Percentiles rank a stretch among this genome's conserved stretches.
These are phyloP conservation scores for Aspergillus aculeatus DNA, from an alignment of 2,329 filamentous ascomycete species.

Conservation along the genomic window DNA sequence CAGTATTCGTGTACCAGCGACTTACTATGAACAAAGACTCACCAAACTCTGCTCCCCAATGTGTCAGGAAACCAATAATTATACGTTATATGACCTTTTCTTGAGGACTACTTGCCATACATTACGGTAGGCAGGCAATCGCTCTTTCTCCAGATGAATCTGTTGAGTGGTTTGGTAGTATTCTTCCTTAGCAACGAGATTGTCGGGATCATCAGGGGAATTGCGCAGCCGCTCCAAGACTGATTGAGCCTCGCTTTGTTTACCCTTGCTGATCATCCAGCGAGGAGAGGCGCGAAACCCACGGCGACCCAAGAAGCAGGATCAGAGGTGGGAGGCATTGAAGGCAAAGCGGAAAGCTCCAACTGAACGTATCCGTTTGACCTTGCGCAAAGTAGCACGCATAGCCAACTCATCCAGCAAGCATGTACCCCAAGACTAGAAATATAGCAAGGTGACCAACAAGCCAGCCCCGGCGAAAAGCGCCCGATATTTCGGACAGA, in stretches of 20 bases:
- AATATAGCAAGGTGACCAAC: conserved; percentile 50
- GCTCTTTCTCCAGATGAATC: conserved; percentile 44
- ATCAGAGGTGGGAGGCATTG: conserved; percentile 43
- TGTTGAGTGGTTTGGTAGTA: conserved; percentile 50
- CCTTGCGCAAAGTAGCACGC: conserved; percentile 45
- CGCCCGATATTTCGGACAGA: conserved; percentile 44
- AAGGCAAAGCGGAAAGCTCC: conserved; percentile 47
- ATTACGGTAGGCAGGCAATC: conserved; percentile 41
- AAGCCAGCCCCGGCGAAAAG: conserved; percentile 45
- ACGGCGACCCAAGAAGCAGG: conserved; percentile 42
- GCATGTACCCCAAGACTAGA: conserved; percentile 50
- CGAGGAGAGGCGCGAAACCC: conserved; percentile 49
- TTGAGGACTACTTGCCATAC: conserved; percentile 49
- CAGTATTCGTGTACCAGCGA: conserved; percentile 7
- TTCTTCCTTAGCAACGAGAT: conserved; percentile 48
- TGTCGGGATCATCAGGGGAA: conserved; percentile 39
- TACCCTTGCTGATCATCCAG: conserved; percentile 51
- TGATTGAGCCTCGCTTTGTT: conserved; percentile 46
- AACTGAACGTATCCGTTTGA: conserved; percentile 41
- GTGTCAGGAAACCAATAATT: conserved; percentile 53
- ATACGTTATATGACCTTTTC: conserved; percentile 52
- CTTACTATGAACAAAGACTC: conserved; percentile 53
- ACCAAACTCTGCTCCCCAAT: conserved; percentile 56
- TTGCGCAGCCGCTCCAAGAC: conserved; percentile 44
- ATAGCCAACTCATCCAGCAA: conserved; percentile 47